Base-by-base conservation (phyloP, 495 filamentous ascomycete genomes). In the Aspergillus hancockii region DNA sequence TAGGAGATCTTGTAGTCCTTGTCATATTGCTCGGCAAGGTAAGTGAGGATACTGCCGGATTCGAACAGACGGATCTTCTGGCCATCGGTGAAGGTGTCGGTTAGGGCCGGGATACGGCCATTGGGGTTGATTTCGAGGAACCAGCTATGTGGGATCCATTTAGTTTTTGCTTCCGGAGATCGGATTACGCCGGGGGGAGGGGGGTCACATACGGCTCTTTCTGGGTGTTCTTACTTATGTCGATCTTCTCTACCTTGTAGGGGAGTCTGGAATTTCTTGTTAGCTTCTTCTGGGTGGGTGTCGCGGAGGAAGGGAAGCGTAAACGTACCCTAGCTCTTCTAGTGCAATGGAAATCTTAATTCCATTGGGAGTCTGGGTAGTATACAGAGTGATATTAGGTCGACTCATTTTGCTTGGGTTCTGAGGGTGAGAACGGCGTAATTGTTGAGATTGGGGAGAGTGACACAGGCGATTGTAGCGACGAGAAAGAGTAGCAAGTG, bases 41-140 rank as follows among this genome's bases (percentile, higher is more conserved):
- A 97, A 65, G 92, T 87, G 79, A 97, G 78, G 67, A 97, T 95
- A 57, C 87, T 79, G 52, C 90, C 93, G 60, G 84, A 89, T 72
- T 97, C 93, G 66, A 96, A 97, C 4, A 97, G 63, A 18, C 81
- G 76, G 71, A 96, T 92, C 32, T 76, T 74, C 63, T 88, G 78
- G 56, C 91, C 91, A 68, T 94, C 88, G 1, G 62, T 64, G 66
- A 88, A 85, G 12, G 81, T 85, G 70, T 97, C 93, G 23, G 89
- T 93, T 23, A 97, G 64, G 16, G 93, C 93, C n/a, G 93, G 93
- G 64, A 97, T 96, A 57, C 93, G 90, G 63, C 93, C 93, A 68
- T 97, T 96, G 54, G 93, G 93, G 75, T 96, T 96, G 72, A 97
- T 94, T 38, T 85, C 85, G 41, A 96, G 82, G 78, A 93, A 97